These are phyloP conservation scores for Penicillium brasilianum DNA, from an alignment of 2,329 filamentous ascomycete species.

Conservation along the genomic window DNA sequence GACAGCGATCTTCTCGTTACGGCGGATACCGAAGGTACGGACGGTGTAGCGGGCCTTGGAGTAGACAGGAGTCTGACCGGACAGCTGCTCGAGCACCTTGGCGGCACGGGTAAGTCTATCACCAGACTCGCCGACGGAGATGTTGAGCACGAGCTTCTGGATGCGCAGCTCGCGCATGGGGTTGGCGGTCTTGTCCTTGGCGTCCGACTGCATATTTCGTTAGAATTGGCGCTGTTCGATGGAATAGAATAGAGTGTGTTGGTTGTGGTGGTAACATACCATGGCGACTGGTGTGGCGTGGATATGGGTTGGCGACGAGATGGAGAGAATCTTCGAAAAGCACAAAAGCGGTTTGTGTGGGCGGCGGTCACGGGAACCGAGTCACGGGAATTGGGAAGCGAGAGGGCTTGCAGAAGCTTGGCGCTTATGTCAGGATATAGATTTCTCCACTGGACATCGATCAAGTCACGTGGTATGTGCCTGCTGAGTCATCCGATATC, in stretches of 20 bases:
- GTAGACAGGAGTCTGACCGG: slow-evolving; percentile 99
- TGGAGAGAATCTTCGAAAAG: slow-evolving; percentile 38
- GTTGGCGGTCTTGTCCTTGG: slow-evolving; percentile 81
- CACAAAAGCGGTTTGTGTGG: slow-evolving; percentile 45
- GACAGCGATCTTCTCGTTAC: slow-evolving; percentile 99
- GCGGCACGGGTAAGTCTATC: slow-evolving; percentile 99
- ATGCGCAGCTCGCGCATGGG: slow-evolving; percentile 99
- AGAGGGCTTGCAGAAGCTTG: slow-evolving; percentile 45
- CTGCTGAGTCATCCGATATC: slow-evolving; percentile 23
- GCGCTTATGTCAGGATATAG: slow-evolving; percentile 22
- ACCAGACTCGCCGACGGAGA: slow-evolving; percentile 99
- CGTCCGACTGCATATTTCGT: slow-evolving; percentile 64
- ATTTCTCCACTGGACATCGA: not conserved
- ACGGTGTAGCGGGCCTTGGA: slow-evolving; percentile 99
- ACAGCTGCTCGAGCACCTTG: slow-evolving; percentile 99
- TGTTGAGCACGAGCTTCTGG: slow-evolving; percentile 99
- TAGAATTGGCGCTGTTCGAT: slow-evolving; percentile 22
- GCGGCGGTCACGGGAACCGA: slow-evolving; percentile 29
- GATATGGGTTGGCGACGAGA: slow-evolving; percentile 46
- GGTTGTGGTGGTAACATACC: slow-evolving; percentile 45
- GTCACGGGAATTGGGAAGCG: slow-evolving; percentile 40
- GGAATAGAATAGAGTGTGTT: slow-evolving; percentile 12
- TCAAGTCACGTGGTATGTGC: not conserved
- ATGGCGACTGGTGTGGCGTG: slow-evolving; percentile 54
- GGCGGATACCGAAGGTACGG: slow-evolving; percentile 99